Base-by-base conservation (phyloP, 228 moss, liverwort and hornwort genomes). In the Sphagnum magellanicum region DNA sequence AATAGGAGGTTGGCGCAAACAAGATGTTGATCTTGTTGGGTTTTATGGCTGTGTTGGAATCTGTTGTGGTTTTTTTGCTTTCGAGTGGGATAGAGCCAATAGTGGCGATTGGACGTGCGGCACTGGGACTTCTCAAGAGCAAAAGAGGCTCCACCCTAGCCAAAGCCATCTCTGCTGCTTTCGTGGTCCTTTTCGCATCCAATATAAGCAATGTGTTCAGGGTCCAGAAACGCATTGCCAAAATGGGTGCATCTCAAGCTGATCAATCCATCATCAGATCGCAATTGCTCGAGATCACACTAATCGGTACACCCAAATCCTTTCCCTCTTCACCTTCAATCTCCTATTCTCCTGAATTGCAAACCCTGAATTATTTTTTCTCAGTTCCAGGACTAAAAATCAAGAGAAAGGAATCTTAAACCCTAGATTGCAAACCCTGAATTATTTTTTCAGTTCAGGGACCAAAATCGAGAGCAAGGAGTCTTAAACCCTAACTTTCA, bases 131-230 rank as follows among this genome's bases (percentile, higher is more conserved):
- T 8, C 52, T 73, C 50, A 68, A 66, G 16, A 15, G 52, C 9
- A 77, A 67, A 48, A 79, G 52, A 73, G 71, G 59, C 57, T 78
- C 70, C 32, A 64, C 75, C 0, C 3, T 77, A n/a, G 71, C 48
- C 10, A 79, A 82, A 71, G 61, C 79, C 6, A 47, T 79, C 61
- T 75, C 77, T 12, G 77, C 79, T 46, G 73, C 75, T 16, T 60
- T 77, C 4, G 72, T 77, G 66, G 69, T 73, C 64, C 82, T 82
- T 6, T 71, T 86, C 51, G 86, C 82, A 58, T 79, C 77, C 9
- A 73, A 79, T 53, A 11, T 79, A 61, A 68, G 71, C 60, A 68
- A 58, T 1, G 7, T 71, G 5, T 61, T 75, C 71, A 71, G 68
- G 60, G 7, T 73, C 61, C 74, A 61, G 64, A 61, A 64, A 59